Evolutionary conservation across 768 basidiomycete species (phyloP).

Genomic region (Leccinum truebloodii): DNA sequence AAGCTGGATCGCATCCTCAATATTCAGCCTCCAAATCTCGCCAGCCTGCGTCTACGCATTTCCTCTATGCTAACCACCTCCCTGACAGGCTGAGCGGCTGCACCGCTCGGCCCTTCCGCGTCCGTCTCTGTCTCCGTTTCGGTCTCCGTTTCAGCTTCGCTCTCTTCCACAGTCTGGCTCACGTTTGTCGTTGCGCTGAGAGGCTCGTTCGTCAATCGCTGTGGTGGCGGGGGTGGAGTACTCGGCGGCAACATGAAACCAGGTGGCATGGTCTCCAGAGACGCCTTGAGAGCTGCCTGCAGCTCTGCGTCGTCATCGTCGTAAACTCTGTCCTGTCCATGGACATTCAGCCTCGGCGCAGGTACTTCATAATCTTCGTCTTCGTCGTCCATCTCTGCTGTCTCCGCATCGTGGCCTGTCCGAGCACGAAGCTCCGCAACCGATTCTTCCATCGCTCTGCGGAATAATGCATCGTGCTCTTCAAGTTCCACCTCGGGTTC

Average conservation of each 20-base stretch:
- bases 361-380: conserved; percentile 20
- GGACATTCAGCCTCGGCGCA: conserved; percentile 2
- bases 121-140: conserved; percentile 41
- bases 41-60: conserved; percentile 62
- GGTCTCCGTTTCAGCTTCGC: conserved; percentile 34
- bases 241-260: conserved; percentile 45
- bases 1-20: conserved; percentile 7
- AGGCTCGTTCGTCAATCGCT: conserved; percentile 17
- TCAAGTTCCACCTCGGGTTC: conserved; percentile 22
- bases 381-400: conserved; percentile 23
- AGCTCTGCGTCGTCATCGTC: conserved; percentile 89
- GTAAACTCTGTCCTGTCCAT: conserved; percentile 48
- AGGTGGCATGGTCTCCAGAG: conserved; percentile 63
- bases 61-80: conserved; percentile 60
- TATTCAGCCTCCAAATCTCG: conserved; percentile 55
- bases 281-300: conserved; percentile 85
- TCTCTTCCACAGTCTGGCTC: conserved; percentile 17
- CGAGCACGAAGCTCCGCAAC: conserved; percentile 21
- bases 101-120: conserved; percentile 10
- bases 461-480: conserved; percentile 57
- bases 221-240: conserved; percentile 13
- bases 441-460: conserved; percentile 42
- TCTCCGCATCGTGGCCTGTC: conserved; percentile 22
- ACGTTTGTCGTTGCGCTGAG: background rate
- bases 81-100: conserved; percentile 15